phyloP scores from a whole-genome alignment of 2,329 filamentous ascomycete genomes.

The Metarhizium sp. region DNA sequence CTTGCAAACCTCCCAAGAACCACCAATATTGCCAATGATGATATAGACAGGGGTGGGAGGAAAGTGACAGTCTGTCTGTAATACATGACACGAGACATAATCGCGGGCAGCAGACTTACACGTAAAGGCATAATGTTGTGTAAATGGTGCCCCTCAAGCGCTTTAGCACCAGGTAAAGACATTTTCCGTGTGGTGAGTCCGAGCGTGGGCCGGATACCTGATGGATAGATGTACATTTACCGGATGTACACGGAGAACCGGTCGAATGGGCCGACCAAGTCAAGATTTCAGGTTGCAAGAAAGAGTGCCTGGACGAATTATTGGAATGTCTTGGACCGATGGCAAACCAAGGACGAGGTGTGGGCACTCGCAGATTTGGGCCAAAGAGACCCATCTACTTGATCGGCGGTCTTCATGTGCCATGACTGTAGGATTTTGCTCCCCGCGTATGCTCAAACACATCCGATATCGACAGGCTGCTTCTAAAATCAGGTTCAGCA shows the following conservation, averaged over 20 bases:
- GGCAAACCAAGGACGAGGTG: not conserved
- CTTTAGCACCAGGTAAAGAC: too few species aligned
- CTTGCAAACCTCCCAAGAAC: not conserved
- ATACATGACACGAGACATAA: not conserved
- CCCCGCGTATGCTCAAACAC: not conserved
- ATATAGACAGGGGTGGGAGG: not conserved
- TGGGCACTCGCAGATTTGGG: not conserved
- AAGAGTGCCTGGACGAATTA: not conserved
- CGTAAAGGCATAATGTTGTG: too few species aligned
- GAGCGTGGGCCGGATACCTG: not conserved
- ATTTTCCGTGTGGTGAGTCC: not conserved
- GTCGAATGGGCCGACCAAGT: not conserved
- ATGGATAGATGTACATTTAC: too few species aligned
- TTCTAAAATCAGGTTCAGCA: too few species aligned
- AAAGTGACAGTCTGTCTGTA: too few species aligned
- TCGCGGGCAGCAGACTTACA: not conserved
- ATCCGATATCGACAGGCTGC: not conserved
- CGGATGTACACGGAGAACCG: too few species aligned
- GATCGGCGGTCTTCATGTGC: not conserved
- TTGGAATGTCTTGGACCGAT: not conserved
- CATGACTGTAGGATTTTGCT: not conserved
- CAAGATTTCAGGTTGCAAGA: not conserved
- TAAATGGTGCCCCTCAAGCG: too few species aligned
- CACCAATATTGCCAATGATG: not conserved
- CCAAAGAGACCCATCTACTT: not conserved